phyloP scores from a whole-genome alignment of 192 early-diverging fungal genomes.

The Chytriomyces confervae region DNA sequence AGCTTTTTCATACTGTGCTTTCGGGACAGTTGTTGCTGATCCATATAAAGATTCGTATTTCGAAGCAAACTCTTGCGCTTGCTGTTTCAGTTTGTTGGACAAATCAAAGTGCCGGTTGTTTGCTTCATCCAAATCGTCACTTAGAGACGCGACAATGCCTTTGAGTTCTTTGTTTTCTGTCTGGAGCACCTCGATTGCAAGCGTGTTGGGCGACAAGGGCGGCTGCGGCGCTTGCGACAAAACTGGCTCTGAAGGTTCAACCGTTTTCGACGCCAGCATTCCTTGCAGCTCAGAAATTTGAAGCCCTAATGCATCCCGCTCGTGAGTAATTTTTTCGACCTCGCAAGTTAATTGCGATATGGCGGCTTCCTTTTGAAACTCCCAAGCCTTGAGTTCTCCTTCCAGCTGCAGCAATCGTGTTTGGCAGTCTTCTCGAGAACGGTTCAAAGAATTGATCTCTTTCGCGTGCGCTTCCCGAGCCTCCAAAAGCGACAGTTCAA shows the following conservation, averaged over 20 bases:
- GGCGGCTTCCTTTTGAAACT: neutral
- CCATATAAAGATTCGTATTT: neutral
- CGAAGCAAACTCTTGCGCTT: neutral
- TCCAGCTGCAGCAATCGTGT: neutral
- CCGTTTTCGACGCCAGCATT: neutral
- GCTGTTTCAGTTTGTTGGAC: conserved; percentile 4
- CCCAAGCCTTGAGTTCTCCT: neutral
- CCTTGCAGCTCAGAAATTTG: neutral
- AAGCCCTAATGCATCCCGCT: neutral
- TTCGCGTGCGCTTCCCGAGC: neutral
- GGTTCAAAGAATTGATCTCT: neutral
- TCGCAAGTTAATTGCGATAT: neutral
- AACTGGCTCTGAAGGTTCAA: neutral
- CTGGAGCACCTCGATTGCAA: neutral
- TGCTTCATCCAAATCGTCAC: conserved; percentile 13
- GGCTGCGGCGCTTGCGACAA: neutral
- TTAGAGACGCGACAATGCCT: conserved; percentile 1
- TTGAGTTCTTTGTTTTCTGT: conserved; percentile 15
- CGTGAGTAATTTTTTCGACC: neutral
- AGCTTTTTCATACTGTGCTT: neutral
- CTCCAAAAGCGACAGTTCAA: neutral
- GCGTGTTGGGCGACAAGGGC: neutral
- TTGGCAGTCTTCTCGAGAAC: neutral
- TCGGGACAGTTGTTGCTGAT: neutral
- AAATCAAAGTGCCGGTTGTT: neutral